Percentiles rank a stretch among this genome's conserved stretches.
Evolutionary conservation across 106 monocot genomes (phyloP).

Genomic region (Dactylorhiza incarnata): DNA sequence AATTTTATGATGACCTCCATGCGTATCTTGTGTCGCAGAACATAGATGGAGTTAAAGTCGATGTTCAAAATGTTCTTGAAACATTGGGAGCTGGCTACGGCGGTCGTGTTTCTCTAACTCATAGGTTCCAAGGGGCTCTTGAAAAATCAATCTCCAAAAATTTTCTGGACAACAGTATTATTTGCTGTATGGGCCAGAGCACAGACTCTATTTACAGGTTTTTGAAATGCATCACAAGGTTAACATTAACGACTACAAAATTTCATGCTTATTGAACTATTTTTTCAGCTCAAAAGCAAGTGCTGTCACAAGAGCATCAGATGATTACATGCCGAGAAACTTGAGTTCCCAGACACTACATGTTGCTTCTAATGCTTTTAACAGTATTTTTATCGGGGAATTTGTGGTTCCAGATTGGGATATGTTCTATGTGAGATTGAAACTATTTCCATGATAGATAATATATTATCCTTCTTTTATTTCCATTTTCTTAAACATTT

Average conservation of each 20-base stretch:
- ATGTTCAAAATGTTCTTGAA: constrained; percentile 45
- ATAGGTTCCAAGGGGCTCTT: constrained; percentile 29
- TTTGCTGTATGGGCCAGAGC: constrained; percentile 40
- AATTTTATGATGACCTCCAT: constrained; percentile 43
- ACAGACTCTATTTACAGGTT: constrained; percentile 44
- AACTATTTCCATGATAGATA: not conserved
- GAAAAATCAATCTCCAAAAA: constrained; percentile 34
- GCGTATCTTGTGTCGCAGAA: constrained; percentile 36
- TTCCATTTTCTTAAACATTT: not conserved
- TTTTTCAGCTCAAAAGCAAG: constrained; percentile 34
- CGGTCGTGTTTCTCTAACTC: constrained; percentile 31
- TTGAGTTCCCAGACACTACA: constrained; percentile 33
- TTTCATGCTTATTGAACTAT: not conserved
- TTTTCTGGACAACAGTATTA: constrained; percentile 38
- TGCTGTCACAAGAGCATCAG: constrained; percentile 46
- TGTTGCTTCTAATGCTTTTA: constrained; percentile 40
- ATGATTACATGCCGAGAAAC: constrained; percentile 36
- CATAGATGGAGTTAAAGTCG: constrained; percentile 45
- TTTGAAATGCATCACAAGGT: not conserved
- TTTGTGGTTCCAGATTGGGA: constrained; percentile 46
- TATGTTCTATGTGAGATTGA: constrained; percentile 47
- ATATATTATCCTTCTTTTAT: not conserved
- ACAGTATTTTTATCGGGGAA: constrained; percentile 42
- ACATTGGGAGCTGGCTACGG: constrained; percentile 26
- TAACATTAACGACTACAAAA: not conserved